Conservation (phyloP, 176 grass and related monocot species). For the Phoenix dactylifera region DNA sequence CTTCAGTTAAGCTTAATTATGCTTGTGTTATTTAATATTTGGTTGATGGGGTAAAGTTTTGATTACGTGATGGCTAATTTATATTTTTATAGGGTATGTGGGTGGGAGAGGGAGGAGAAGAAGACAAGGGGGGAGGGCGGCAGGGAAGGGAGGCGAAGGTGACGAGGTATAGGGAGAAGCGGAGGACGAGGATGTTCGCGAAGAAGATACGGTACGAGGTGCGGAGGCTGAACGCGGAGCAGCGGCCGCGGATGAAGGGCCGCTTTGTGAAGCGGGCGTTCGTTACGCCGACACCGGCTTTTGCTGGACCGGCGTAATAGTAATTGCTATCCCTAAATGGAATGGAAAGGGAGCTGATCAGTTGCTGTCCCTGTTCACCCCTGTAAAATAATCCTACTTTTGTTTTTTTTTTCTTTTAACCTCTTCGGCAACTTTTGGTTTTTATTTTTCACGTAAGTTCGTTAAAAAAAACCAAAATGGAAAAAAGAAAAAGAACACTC, state of each 20-base stretch:
- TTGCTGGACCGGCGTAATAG: too few species aligned
- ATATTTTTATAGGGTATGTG: constrained; percentile 33
- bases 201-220: constrained; percentile 99
- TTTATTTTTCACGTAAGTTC: too few species aligned
- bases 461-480: too few species aligned
- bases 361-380: too few species aligned
- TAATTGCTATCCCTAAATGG: too few species aligned
- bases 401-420: too few species aligned
- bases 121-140: neutral
- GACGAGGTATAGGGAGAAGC: constrained; percentile 84
- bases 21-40: neutral
- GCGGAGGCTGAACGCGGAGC: constrained; percentile 93
- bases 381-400: too few species aligned
- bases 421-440: too few species aligned
- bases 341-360: too few species aligned
- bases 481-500: too few species aligned
- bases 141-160: constrained; percentile 54
- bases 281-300: neutral
- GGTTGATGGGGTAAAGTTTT: neutral
- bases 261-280: constrained; percentile 80
- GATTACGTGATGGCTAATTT: neutral
- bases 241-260: constrained; percentile 91
- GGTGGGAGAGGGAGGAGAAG: constrained; percentile 22
- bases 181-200: constrained; percentile 80
- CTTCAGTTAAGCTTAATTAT: neutral